A percentile compares a stretch with the other conserved stretches of the same genome.
Evolutionary conservation across 2,329 filamentous ascomycete genomes (phyloP).

Genomic region (Apiospora sp.): DNA sequence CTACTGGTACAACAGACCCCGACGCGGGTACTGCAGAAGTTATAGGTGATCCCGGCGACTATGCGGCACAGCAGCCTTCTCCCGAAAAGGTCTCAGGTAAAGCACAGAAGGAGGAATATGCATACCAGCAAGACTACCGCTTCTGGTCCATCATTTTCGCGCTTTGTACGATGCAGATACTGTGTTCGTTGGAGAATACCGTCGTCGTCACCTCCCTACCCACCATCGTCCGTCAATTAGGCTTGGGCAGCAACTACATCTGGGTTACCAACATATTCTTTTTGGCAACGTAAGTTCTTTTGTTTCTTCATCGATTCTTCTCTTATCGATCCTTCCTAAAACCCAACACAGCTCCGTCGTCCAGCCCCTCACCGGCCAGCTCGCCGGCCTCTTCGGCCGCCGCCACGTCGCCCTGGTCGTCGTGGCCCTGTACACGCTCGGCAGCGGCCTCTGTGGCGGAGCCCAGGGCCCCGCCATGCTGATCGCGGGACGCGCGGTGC

Average conservation of each 20-base stretch:
- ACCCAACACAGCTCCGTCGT: no score
- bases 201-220: neutral
- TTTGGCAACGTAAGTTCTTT: neutral
- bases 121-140: neutral
- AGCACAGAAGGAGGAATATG: neutral
- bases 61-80: neutral
- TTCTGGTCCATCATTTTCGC: neutral
- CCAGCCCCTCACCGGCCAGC: slow-evolving; percentile 53
- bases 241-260: neutral
- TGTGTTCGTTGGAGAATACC: neutral
- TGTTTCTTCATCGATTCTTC: no score
- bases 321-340: no score
- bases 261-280: slow-evolving; percentile 11
- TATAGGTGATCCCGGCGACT: neutral
- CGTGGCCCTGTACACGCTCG: slow-evolving; percentile 23
- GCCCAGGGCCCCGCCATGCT: neutral
- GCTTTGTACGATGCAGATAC: neutral
- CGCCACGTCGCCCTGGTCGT: slow-evolving; percentile 36
- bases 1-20: neutral
- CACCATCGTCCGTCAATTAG: neutral
- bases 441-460: slow-evolving; percentile 25
- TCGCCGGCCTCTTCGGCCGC: slow-evolving; percentile 55
- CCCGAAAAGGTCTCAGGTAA: neutral
- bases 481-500: slow-evolving; percentile 13
- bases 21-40: neutral